A percentile compares a stretch with the other conserved stretches of the same genome.
Conservation (phyloP, 306 rosid genomes). For the Cucurbita maxima region DNA sequence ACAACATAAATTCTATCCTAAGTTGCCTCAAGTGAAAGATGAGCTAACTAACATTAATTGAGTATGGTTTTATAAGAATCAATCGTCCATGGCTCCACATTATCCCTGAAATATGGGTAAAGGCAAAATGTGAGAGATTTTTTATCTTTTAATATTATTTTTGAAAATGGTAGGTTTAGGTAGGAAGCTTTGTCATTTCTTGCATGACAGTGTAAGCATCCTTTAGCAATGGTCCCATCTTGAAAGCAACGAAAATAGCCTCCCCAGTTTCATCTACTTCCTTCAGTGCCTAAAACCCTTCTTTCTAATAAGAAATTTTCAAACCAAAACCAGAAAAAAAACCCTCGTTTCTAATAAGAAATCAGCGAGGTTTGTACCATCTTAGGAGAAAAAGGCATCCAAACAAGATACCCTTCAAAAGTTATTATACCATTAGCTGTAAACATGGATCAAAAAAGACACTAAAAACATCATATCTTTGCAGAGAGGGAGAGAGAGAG, state of each 20-base stretch:
- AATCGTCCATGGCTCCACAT: background rate
- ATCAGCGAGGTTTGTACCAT: background rate
- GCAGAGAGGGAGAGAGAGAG: constrained; percentile 12
- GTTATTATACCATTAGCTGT: background rate
- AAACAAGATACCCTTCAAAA: background rate
- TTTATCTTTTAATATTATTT: too few species aligned
- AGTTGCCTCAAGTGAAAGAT: too few species aligned
- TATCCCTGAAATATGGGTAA: background rate
- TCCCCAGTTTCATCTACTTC: background rate
- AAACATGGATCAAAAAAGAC: background rate
- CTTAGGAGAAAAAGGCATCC: background rate
- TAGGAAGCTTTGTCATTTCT: constrained; percentile 13
- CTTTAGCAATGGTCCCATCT: background rate
- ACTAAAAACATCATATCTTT: constrained; percentile 3
- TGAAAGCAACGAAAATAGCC: background rate
- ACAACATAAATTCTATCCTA: background rate
- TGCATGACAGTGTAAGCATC: constrained; percentile 1
- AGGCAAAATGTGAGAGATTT: background rate
- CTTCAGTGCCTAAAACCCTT: background rate
- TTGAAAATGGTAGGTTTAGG: background rate
- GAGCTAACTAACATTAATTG: background rate
- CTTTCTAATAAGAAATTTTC: background rate
- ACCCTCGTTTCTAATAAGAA: background rate
- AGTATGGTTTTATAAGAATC: background rate
- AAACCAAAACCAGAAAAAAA: background rate